These are phyloP conservation scores for Eucalyptus sp. DNA, from an alignment of 345 rosid genomes.

Conservation along the genomic window DNA sequence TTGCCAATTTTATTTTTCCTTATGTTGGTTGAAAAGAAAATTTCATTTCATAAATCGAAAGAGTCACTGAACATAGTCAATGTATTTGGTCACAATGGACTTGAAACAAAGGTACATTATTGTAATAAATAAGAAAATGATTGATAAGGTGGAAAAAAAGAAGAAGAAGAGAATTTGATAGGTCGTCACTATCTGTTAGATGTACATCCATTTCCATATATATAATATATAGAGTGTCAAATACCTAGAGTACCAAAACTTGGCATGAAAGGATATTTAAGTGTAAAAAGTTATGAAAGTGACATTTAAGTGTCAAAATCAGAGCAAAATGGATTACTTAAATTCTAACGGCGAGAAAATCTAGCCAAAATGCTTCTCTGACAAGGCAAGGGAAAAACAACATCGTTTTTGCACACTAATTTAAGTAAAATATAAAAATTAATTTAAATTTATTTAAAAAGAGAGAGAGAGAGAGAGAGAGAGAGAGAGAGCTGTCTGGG, in stretches of 20 bases:
- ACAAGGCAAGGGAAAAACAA: fast-evolving
- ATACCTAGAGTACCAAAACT: fast-evolving
- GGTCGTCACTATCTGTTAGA: background rate
- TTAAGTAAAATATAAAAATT: no score
- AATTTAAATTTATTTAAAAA: no score
- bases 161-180: background rate
- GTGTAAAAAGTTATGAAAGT: fast-evolving
- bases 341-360: fast-evolving
- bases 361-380: fast-evolving
- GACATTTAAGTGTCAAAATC: fast-evolving
- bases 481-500: no score
- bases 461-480: no score
- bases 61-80: background rate
- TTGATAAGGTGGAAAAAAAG: background rate
- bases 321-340: fast-evolving
- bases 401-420: no score
- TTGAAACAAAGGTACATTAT: background rate
- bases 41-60: background rate
- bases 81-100: background rate
- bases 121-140: background rate
- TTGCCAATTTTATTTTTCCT: background rate
- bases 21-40: background rate
- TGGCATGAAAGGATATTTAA: fast-evolving
- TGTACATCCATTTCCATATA: background rate
- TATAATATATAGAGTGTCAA: no score